Base-by-base conservation (phyloP, 78 protist genomes). In the Protostelium mycophagum region DNA sequence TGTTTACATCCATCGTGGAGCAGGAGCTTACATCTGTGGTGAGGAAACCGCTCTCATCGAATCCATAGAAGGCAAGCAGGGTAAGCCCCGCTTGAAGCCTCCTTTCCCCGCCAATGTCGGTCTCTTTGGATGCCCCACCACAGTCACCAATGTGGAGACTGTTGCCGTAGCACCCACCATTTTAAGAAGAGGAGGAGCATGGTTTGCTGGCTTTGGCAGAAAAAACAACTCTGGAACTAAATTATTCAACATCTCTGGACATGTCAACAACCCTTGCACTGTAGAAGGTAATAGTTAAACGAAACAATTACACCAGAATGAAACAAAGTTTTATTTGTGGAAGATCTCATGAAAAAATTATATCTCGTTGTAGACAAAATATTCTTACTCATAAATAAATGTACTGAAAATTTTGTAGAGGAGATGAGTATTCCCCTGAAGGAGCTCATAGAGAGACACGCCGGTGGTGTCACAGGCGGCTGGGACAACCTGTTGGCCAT, bases 11-110 rank as follows among this genome's bases (percentile, higher is more conserved):
- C 99, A 98, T 90, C 95, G 98, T 28, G 98, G 99, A 31, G 99
- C 98, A 0, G 99, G 99, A 37, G 99, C 99, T 28, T 99, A 99
- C 94, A 98, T 99, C 88, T 99, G 99, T 89, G 99, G 99, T 34
- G 99, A 99, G 89, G 99, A 99, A 87, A 98, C 99, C 16, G 99
- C 99, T 1, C 92, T 99, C 85, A 96, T 99, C 83, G 99, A 99
- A 87, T 90, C 96, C 1, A 87, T 99, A 35, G 99, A 98, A 38
- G 99, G 99, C 36, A 96, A 95, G 88, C 98, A 90, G 87, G 99
- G 99, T 83, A 97, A 97, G 92, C 99, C 99, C 38, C 95, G 99
- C 38, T 87, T 97, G 88, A 98, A 99, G 97, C 99, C 99, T 1
- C 99, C 99, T 1, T 99, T 98, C 96, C 99, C 99, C 28, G 99